Evolutionary conservation across 768 basidiomycete genomes (phyloP), one percentile per base, ranked within the genome.

Genomic region (Cystobasidium tubakii): DNA sequence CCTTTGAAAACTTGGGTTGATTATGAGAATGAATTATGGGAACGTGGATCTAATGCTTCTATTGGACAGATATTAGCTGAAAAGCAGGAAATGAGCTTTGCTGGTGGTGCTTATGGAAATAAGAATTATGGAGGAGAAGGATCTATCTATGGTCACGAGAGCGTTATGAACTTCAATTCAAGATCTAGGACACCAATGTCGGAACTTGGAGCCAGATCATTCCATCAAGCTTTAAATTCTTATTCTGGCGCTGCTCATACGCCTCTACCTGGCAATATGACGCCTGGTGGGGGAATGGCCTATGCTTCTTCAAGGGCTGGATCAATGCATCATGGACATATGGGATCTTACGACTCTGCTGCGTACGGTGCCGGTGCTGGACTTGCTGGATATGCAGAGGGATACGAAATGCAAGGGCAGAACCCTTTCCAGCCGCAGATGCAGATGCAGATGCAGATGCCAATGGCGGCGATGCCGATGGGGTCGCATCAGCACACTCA

Each of bases 1-100:
- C 95, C 95, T 9, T 85, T 97, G 77, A 97, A 97, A 83, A 91
- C 89, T 0, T 98, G 96, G 95, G 91, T 87, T 74, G n/a, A 64
- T 73, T 42, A 62, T 76, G 80, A 81, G 73, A 73, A 74, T 34
- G 75, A 77, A 36, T 62, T 75, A 0, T 77, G 78, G 78, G 76
- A 79, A 57, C 63, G 65, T 17, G 75, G 70, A 10, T 42, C 43
- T 70, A 79, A 79, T 73, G 62, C 73, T 19, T 74, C 71, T 31
- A 79, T 79, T 36, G 79, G 79, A 43, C 75, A 75, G 62, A 66
- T 80, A 53, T 66, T 79, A 60, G 77, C 76, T 43, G 78, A 77
- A 31, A 60, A 55, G 17, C 73, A 78, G 43, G 29, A 54, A 13
- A n/a, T 60, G 21, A 34, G 21, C 12, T 53, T 25, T 12, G 54